A percentile compares a stretch with the other conserved stretches of the same genome.
Conservation (phyloP, 352 stramenopile genomes). For the Globisporangium nunn region DNA sequence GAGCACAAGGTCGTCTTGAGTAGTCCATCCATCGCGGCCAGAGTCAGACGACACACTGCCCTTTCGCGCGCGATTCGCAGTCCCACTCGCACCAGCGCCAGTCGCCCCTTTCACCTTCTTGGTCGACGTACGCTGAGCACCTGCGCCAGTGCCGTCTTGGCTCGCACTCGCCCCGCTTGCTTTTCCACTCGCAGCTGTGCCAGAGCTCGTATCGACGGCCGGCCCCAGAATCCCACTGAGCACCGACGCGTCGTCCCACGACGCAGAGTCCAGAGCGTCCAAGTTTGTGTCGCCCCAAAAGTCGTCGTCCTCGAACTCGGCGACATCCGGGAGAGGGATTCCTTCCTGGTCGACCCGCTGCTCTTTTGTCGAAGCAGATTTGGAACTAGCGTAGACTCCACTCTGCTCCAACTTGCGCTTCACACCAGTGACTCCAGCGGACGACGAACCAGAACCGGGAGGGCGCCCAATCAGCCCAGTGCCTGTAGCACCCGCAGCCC, state of each 20-base stretch:
- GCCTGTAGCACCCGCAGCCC: conserved; percentile 12
- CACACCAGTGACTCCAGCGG: conserved; percentile 16
- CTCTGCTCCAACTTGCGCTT: conserved; percentile 71
- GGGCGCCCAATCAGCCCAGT: conserved; percentile 10
- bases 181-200: background rate
- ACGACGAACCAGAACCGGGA: conserved; percentile 4
- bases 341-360: conserved; percentile 72
- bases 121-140: conserved; percentile 12
- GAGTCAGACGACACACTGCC: conserved; percentile 53
- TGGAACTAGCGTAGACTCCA: background rate
- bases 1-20: conserved; percentile 68
- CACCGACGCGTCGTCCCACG: conserved; percentile 75
- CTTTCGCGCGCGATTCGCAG: conserved; percentile 31
- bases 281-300: conserved; percentile 87
- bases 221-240: conserved; percentile 54
- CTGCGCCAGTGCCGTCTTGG: conserved; percentile 15
- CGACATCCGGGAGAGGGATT: conserved; percentile 60
- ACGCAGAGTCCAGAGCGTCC: conserved; percentile 72
- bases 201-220: conserved; percentile 20
- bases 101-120: conserved; percentile 59
- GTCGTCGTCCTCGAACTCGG: conserved; percentile 73
- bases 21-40: conserved; percentile 52
- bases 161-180: conserved; percentile 10
- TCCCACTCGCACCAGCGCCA: conserved; percentile 14
- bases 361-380: conserved; percentile 40